Conservation (phyloP, 2,329 filamentous ascomycete genomes). For the Penicillium thymicola region DNA sequence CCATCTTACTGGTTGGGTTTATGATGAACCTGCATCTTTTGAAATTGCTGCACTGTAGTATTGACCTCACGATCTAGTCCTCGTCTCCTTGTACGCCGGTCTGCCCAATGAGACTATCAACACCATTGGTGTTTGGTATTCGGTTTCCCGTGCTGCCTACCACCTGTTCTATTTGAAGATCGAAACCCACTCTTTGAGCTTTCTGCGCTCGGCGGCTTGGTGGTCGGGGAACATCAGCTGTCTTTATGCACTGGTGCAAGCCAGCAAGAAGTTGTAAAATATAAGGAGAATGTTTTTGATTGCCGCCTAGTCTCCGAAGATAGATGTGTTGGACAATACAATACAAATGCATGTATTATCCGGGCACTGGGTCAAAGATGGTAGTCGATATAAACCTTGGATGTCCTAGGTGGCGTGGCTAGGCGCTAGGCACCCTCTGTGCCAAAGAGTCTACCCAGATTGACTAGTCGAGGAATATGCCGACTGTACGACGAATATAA, state of each 20-base stretch:
- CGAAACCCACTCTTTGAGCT: constrained; percentile 29
- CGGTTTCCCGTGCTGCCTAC: constrained; percentile 34
- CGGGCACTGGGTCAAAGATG: neutral
- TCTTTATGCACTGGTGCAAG: constrained; percentile 36
- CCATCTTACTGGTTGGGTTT: neutral
- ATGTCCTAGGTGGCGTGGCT: neutral
- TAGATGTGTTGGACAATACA: neutral
- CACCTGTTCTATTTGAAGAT: constrained; percentile 34
- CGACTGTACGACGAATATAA: neutral
- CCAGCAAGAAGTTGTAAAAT: constrained; percentile 30
- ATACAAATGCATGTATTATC: neutral
- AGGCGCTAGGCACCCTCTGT: neutral
- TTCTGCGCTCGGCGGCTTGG: constrained; percentile 37
- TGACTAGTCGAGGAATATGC: neutral
- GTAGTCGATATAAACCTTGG: neutral
- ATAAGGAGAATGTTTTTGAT: neutral
- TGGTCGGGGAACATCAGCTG: constrained; percentile 41
- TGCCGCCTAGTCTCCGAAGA: neutral
- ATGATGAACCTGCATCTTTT: neutral
- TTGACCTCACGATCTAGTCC: constrained; percentile 19
- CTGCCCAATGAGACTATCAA: constrained; percentile 38
- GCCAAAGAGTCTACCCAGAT: neutral
- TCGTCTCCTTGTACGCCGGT: constrained; percentile 36
- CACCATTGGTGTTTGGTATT: constrained; percentile 36
- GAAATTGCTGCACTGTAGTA: neutral